Percentiles rank a stretch among this genome's conserved stretches.
Evolutionary conservation across 208 protist species (phyloP).

Genomic region (Leishmania mexicana): DNA sequence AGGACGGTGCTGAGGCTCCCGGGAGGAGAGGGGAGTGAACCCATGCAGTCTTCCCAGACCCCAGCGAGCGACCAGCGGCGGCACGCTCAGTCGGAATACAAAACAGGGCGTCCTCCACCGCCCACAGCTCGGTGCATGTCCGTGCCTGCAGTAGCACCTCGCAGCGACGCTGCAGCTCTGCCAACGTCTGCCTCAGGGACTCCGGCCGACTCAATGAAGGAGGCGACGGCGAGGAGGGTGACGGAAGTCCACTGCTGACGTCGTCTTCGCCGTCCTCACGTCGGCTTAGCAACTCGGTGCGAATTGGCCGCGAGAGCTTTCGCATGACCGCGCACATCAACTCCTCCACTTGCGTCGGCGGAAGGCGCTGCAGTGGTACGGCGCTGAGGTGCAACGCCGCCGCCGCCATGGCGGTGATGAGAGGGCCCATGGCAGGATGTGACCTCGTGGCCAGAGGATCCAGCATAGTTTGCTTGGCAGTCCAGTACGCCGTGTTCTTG

Average conservation of each 20-base stretch:
- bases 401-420: slow-evolving; percentile 33
- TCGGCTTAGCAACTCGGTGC: slow-evolving; percentile 30
- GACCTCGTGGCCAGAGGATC: slow-evolving; percentile 30
- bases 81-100: slow-evolving; percentile 2
- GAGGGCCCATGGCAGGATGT: slow-evolving; percentile 13
- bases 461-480: slow-evolving; percentile 23
- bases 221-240: background rate
- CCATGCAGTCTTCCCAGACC: no score
- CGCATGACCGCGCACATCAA: slow-evolving; percentile 25
- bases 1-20: background rate
- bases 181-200: slow-evolving; percentile 9
- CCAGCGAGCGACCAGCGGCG: no score
- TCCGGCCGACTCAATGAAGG: slow-evolving; percentile 1
- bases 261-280: background rate
- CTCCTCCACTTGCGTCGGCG: slow-evolving; percentile 15
- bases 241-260: background rate
- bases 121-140: slow-evolving; percentile 32
- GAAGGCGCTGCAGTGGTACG: slow-evolving; percentile 9
- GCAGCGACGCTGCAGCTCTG: slow-evolving; percentile 29
- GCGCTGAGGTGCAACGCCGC: slow-evolving; percentile 41
- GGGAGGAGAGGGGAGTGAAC: no score
- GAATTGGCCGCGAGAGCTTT: slow-evolving; percentile 22
- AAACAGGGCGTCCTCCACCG: slow-evolving; percentile 24
- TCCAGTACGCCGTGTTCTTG: slow-evolving; percentile 31
- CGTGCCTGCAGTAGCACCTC: slow-evolving; percentile 29